Conservation (phyloP, 257 asterid genomes). For the Catharanthus roseus region DNA sequence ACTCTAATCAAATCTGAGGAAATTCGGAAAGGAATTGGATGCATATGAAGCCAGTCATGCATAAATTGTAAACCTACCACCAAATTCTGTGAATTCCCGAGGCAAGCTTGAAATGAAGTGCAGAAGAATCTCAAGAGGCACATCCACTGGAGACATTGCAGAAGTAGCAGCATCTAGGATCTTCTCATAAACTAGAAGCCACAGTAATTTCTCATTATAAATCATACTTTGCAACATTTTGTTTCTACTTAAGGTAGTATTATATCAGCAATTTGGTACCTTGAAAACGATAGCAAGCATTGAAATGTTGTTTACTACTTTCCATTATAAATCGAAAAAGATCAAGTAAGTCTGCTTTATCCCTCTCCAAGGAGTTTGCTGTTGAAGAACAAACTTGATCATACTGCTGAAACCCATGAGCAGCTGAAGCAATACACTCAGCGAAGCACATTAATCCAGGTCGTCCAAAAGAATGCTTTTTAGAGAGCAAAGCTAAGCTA, state of each 20-base stretch:
- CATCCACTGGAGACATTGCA: conserved; percentile 49
- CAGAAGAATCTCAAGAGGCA: conserved; percentile 68
- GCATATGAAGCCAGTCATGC: not conserved
- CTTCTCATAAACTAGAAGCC: conserved; percentile 67
- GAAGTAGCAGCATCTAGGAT: conserved; percentile 64
- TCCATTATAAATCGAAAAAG: conserved; percentile 64
- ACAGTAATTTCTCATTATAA: conserved; percentile 19
- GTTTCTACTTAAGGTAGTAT: not conserved
- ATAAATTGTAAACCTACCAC: conserved; percentile 45
- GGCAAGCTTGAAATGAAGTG: conserved; percentile 78
- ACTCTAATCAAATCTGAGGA: not conserved
- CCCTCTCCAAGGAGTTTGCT: conserved; percentile 28
- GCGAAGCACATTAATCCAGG: conserved; percentile 89
- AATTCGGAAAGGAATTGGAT: not conserved
- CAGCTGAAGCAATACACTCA: conserved; percentile 78
- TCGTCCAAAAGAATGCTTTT: conserved; percentile 68
- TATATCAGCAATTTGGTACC: conserved; percentile 38
- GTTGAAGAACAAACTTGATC: conserved; percentile 25
- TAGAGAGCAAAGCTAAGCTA: conserved; percentile 55
- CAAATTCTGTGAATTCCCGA: conserved; percentile 73
- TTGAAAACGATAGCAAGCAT: conserved; percentile 68
- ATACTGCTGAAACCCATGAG: conserved; percentile 40
- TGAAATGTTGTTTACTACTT: conserved; percentile 84
- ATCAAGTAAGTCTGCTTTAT: conserved; percentile 59
- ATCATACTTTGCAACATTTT: not conserved